Base-by-base conservation (phyloP, 2,329 filamentous ascomycete genomes). In the Calonectria fujianensis region DNA sequence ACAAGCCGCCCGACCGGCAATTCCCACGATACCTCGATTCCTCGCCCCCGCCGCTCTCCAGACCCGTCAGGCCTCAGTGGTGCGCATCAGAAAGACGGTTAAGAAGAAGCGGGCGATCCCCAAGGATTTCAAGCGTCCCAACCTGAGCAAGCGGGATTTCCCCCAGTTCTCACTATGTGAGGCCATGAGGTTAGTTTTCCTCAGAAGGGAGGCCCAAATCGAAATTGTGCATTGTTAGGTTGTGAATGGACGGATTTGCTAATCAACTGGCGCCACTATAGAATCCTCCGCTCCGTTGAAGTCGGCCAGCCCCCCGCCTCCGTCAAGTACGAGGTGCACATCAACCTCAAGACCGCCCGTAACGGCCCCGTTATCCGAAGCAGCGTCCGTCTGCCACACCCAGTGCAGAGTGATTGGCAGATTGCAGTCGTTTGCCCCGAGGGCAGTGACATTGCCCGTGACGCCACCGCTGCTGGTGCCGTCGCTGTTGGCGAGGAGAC, bases 351-450 rank as follows among this genome's bases (percentile, higher is more conserved):
- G 82, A 96, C 96, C 2, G 89, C 92, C 79, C 96, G 96, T 84
- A 96, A 96, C 85, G 96, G 96, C 0, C 94, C 96, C 24, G 92
- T 97, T 11, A 90, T 99, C 78, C 94, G 96, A 77, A 97, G 95
- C 87, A 94, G 95, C 83, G 90, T 99, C 83, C 93, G 94, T 52
- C 93, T 99, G 24, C 97, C 97, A 0, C 94, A 97, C 85, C 94
- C 96, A 6, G 95, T 98, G 78, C 94, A 95, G 84, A 97, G 95
- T 76, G 95, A 98, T 84, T 90, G 96, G 67, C 93, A 93, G 76
- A 96, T 99, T 82, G 97, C 94, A 82, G 97, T 98, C 71, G 95
- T 99, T 79, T 96, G 94, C 84, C 93, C 95, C n/a, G 94, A 96
- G 70, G 93, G 93, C 78, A 96, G 94, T 77, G 90, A 92, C 76